Evolutionary conservation across 345 rosid species (phyloP).

Genomic region (Zanthoxylum bungeanum): DNA sequence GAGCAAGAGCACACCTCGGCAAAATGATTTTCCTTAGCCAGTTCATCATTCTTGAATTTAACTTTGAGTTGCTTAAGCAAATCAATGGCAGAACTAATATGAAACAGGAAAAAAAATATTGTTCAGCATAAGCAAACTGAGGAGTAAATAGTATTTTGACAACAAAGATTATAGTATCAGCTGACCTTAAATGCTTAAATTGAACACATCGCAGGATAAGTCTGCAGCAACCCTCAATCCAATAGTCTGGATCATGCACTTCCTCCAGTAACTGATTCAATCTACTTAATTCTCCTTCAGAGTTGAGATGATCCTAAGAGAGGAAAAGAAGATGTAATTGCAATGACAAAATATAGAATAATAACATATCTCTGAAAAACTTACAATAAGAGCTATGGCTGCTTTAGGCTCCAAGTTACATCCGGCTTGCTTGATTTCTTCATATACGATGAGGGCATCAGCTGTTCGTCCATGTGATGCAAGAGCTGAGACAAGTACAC

Average conservation of each 20-base stretch:
- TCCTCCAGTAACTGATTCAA: slow-evolving; percentile 57
- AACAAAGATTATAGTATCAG: slow-evolving; percentile 2
- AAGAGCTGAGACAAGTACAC: slow-evolving; percentile 62
- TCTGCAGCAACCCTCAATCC: slow-evolving; percentile 73
- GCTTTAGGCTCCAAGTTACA: slow-evolving; percentile 56
- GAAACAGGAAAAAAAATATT: slow-evolving; percentile 11
- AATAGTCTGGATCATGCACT: slow-evolving; percentile 41
- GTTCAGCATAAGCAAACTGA: slow-evolving; percentile 13
- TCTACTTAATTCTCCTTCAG: slow-evolving; percentile 44
- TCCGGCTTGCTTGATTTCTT: slow-evolving; percentile 62
- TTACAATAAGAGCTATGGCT: slow-evolving; percentile 59
- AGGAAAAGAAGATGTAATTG: not conserved
- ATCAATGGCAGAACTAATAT: slow-evolving; percentile 48
- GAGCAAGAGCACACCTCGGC: slow-evolving; percentile 56
- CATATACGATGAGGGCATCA: slow-evolving; percentile 63
- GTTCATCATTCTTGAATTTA: slow-evolving; percentile 37
- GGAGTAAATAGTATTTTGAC: slow-evolving; percentile 1
- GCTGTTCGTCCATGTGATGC: slow-evolving; percentile 56
- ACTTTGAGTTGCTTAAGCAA: slow-evolving; percentile 58
- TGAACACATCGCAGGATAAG: slow-evolving; percentile 47
- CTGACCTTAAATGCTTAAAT: slow-evolving; percentile 54
- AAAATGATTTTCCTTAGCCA: slow-evolving; percentile 44
- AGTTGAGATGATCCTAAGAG: slow-evolving; percentile 48
- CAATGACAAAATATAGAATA: not conserved
- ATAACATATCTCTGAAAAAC: not conserved